A percentile compares a stretch with the other conserved stretches of the same genome.
These are phyloP conservation scores for Alternaria ventricosa DNA, from an alignment of 2,329 filamentous ascomycete species.

Conservation along the genomic window DNA sequence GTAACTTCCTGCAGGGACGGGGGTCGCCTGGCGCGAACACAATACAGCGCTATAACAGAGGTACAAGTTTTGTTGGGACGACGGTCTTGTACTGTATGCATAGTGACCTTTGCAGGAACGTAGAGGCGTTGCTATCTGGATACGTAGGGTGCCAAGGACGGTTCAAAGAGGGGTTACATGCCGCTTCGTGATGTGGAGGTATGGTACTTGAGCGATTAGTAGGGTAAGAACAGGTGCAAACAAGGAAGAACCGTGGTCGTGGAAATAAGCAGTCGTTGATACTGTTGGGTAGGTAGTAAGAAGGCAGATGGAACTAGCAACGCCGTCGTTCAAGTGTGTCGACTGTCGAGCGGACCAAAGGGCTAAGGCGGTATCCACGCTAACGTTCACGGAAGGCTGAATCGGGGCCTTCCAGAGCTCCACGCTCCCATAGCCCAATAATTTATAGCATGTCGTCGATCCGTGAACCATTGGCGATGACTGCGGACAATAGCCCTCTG, in stretches of 20 bases:
- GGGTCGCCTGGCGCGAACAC: not conserved
- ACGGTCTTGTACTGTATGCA: constrained; percentile 9
- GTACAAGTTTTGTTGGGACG: constrained; percentile 12
- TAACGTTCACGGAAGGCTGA: not conserved
- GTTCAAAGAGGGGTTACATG: not conserved
- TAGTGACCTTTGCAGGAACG: not conserved
- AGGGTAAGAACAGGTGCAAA: not conserved
- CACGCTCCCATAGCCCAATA: not conserved
- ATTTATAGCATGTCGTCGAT: not conserved
- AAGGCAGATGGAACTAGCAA: not conserved
- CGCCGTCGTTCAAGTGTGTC: not conserved
- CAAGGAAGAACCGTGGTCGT: not conserved
- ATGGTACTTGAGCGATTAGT: not conserved
- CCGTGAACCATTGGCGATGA: not conserved
- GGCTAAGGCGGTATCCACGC: not conserved
- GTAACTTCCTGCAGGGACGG: constrained; percentile 5
- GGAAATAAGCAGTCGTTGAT: not conserved
- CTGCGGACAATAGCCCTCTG: constrained; percentile 1
- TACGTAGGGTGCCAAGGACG: not conserved
- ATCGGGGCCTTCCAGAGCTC: not conserved
- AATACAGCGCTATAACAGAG: not conserved
- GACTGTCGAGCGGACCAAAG: constrained; percentile 2
- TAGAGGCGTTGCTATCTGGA: constrained; percentile 1
- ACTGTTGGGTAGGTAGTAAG: not conserved
- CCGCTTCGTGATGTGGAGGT: not conserved